Conservation (phyloP, 176 grass and related monocot genomes). For the Phoenix roebelenii region DNA sequence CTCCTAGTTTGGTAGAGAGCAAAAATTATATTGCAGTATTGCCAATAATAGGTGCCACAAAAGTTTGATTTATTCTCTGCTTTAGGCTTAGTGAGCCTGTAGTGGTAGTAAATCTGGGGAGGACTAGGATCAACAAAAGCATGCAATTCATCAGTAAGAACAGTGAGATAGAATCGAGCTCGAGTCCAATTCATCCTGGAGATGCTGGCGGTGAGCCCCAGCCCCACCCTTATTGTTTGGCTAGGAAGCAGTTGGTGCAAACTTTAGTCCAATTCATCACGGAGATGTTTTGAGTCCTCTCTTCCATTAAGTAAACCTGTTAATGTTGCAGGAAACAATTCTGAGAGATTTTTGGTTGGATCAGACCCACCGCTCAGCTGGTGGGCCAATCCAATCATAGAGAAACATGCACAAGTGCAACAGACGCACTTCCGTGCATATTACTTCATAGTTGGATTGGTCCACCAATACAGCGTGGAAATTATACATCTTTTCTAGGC, state of each 20-base stretch:
- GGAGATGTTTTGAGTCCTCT: too few species aligned
- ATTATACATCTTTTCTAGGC: too few species aligned
- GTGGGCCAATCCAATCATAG: too few species aligned
- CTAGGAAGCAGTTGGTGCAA: constrained; percentile 29
- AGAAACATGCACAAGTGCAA: too few species aligned
- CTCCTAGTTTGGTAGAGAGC: constrained; percentile 4
- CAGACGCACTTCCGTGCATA: too few species aligned
- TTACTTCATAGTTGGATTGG: too few species aligned
- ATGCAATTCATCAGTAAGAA: constrained; percentile 30
- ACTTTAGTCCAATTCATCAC: too few species aligned
- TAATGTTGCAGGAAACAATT: too few species aligned
- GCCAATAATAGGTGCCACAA: constrained; percentile 32
- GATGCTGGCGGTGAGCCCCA: constrained; percentile 29
- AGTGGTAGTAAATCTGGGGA: constrained; percentile 23
- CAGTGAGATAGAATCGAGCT: constrained; percentile 42
- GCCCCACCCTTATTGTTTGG: constrained; percentile 42
- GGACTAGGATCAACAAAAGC: constrained; percentile 31
- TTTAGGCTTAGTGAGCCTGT: background rate
- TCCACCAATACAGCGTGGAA: too few species aligned
- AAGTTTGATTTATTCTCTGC: constrained; percentile 15
- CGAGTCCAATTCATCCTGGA: constrained; percentile 17
- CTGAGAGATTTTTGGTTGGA: too few species aligned
- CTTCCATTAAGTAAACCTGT: too few species aligned
- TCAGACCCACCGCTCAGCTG: too few species aligned
- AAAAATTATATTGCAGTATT: constrained; percentile 29